These are phyloP conservation scores for Fraxinus angustifolia DNA, from an alignment of 305 asterid species.

Conservation along the genomic window DNA sequence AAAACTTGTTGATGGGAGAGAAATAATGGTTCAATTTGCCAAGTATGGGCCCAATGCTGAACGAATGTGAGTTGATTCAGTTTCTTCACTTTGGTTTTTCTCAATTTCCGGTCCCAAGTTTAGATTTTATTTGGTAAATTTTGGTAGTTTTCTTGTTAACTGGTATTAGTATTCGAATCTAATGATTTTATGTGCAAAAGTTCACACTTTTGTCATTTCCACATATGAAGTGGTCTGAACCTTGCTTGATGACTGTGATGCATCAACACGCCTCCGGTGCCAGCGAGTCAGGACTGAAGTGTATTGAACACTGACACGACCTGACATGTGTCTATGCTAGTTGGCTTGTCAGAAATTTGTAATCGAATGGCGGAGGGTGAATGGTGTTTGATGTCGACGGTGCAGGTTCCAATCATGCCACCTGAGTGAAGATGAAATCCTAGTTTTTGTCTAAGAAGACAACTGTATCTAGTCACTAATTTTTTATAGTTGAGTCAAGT, in stretches of 20 bases:
- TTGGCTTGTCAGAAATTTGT: background rate
- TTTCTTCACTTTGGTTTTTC: background rate
- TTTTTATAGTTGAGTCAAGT: background rate
- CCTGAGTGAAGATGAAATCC: background rate
- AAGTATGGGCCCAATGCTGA: slow-evolving; percentile 96
- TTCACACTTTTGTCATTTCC: background rate
- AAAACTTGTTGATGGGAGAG: slow-evolving; percentile 90
- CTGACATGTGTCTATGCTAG: background rate
- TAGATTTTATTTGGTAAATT: background rate
- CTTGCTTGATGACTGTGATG: background rate
- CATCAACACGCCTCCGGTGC: background rate
- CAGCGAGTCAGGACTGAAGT: background rate
- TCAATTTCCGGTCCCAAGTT: background rate
- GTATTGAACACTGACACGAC: background rate
- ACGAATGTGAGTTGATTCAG: slow-evolving; percentile 54
- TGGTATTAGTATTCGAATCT: background rate
- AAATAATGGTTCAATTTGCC: slow-evolving; percentile 92
- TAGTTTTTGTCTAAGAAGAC: background rate
- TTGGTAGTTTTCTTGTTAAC: background rate
- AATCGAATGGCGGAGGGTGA: background rate
- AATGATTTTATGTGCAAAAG: background rate
- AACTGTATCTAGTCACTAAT: background rate
- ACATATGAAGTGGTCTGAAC: background rate
- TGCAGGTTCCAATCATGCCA: background rate
- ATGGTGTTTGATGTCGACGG: background rate